Evolutionary conservation across 331 rosid genomes (phyloP).

Genomic region (Cucumis variabilis): DNA sequence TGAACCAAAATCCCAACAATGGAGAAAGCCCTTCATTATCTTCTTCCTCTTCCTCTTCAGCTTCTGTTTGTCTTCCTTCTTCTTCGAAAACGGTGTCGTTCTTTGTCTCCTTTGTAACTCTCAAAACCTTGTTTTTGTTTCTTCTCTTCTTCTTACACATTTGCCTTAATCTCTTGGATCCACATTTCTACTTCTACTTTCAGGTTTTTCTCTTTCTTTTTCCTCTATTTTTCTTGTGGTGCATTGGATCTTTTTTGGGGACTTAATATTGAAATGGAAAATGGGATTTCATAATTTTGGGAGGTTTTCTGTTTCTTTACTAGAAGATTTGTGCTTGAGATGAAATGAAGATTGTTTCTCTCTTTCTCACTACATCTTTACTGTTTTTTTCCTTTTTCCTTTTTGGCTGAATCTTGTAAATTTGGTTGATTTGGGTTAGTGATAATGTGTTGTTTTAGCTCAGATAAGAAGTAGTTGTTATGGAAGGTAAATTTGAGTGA

Average conservation of each 20-base stretch:
- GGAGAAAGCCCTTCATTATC: conserved; percentile 74
- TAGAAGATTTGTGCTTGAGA: conserved; percentile 24
- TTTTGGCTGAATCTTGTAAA: conserved; percentile 12
- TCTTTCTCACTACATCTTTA: neutral
- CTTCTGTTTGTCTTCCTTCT: conserved; percentile 45
- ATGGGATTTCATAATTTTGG: neutral
- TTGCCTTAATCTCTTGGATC: conserved; percentile 64
- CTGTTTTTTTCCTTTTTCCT: neutral
- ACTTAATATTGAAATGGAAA: neutral
- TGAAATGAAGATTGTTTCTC: conserved; percentile 17
- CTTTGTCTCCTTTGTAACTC: conserved; percentile 39
- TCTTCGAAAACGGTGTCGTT: conserved; percentile 63
- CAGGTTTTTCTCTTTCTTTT: conserved; percentile 54
- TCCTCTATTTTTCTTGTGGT: conserved; percentile 2
- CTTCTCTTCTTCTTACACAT: conserved; percentile 37
- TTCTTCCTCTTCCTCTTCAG: conserved; percentile 36
- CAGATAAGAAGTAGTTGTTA: neutral
- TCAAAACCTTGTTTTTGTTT: conserved; percentile 31
- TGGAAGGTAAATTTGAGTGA: conserved; percentile 1
- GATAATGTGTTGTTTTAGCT: neutral
- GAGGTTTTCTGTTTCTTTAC: neutral
- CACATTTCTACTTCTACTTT: conserved; percentile 36
- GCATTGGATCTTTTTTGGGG: conserved; percentile 22
- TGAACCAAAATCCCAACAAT: conserved; percentile 38
- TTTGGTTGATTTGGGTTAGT: conserved; percentile 11